A percentile compares a stretch with the other conserved stretches of the same genome.
Evolutionary conservation across 345 rosid species (phyloP).

Genomic region (Psidium guajava): DNA sequence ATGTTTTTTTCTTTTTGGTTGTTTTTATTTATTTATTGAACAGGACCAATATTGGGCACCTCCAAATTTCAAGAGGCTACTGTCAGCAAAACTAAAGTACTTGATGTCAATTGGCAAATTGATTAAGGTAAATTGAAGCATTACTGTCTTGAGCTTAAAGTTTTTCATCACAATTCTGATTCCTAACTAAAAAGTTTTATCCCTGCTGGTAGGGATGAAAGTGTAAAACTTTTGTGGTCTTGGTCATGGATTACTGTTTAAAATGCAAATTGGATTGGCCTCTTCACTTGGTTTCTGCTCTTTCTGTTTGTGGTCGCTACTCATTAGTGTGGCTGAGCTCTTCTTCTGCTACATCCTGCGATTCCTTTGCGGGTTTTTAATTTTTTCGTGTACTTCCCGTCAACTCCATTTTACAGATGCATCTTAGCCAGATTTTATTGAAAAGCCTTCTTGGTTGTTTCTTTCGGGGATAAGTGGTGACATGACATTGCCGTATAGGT

Average conservation of each 20-base stretch:
- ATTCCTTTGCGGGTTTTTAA: neutral
- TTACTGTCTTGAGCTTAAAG: neutral
- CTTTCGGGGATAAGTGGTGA: neutral
- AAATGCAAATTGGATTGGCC: neutral
- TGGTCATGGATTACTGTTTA: neutral
- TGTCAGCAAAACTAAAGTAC: constrained; percentile 78
- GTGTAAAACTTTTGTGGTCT: neutral
- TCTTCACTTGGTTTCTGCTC: neutral
- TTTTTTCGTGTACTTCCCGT: neutral
- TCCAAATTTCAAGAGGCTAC: constrained; percentile 68
- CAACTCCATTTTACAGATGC: neutral
- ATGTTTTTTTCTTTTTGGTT: neutral
- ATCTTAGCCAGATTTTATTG: neutral
- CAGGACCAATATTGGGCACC: constrained; percentile 98
- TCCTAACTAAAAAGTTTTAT: neutral
- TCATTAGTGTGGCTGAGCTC: neutral
- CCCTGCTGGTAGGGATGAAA: neutral
- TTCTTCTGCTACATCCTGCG: neutral
- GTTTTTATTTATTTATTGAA: neutral
- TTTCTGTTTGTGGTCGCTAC: neutral
- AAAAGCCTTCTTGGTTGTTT: neutral
- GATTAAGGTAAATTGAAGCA: constrained; percentile 51
- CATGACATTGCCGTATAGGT: constrained; percentile 36
- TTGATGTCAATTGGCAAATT: constrained; percentile 68
- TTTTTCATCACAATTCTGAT: neutral